Base-by-base conservation (phyloP, 2,329 filamentous ascomycete genomes). In the Talaromyces sp. region DNA sequence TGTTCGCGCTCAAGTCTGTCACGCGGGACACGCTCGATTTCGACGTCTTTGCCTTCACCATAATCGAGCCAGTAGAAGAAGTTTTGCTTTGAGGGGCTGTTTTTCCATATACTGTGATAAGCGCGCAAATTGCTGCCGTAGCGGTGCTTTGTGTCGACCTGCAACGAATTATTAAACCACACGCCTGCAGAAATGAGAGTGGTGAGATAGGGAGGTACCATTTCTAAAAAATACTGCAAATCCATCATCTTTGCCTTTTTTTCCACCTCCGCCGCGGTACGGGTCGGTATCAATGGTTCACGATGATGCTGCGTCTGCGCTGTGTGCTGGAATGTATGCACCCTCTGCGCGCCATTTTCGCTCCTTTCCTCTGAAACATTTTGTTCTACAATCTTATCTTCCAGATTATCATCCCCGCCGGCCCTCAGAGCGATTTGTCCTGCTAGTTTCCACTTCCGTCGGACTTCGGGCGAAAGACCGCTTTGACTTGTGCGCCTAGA, bases 21-120 rank as follows among this genome's bases (percentile, higher is more conserved):
- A 41, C 93, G 84, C 1, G 92, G 89, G 68, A 92, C 92, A 0
- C 86, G 84, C 3, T 87, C 84, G 13, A 94, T 80, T 68, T 94
- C 89, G 50, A 95, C 74, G 45, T 85, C 76, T 69, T 82, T 87
- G 0, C 93, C 93, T 58, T 89, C 89, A 5, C 93, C 93, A 66
- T 90, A 83, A 74, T 97, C 93, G 1, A 97, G 82, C 93, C 93
- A 97, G 78, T 93, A 94, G 76, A 97, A 97, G 83, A 93, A 97
- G 73, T 95, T 96, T 74, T 97, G 90, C 4, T 87, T 86, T 0
- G 92, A 94, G 33, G 90, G 82, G 1, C 87, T 82, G 67, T 85
- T 86, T 75, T 92, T 92, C 93, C 93, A 97, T 69, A 90, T 87
- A 66, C 87, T 86, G 72, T 97, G 93, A 71, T 97, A 97, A 37